Evolutionary conservation across 192 early-diverging fungal genomes (phyloP).

Genomic region (Coemansia brasiliensis): DNA sequence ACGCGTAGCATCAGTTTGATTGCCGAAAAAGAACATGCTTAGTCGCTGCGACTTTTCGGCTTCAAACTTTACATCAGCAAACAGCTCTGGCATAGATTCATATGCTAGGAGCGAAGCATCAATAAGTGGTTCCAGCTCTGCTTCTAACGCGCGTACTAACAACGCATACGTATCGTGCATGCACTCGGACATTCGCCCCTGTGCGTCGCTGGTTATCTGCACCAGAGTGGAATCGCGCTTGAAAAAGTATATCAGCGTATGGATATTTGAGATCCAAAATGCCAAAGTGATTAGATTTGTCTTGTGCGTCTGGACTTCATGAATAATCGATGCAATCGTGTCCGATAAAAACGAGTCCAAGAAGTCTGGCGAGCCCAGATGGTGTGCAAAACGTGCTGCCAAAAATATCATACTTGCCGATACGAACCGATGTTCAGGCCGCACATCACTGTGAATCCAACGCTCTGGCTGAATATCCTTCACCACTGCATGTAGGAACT

Average conservation of each 20-base stretch:
- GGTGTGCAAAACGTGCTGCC: slow-evolving; percentile 84
- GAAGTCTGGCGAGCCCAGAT: slow-evolving; percentile 72
- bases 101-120: slow-evolving; percentile 69
- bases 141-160: slow-evolving; percentile 65
- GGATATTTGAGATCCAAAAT: slow-evolving; percentile 86
- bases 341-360: slow-evolving; percentile 67
- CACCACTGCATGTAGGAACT: slow-evolving; percentile 74
- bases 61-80: slow-evolving; percentile 51
- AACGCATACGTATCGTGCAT: slow-evolving; percentile 69
- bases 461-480: slow-evolving; percentile 64
- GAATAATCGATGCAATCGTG: slow-evolving; percentile 60
- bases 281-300: slow-evolving; percentile 64
- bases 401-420: slow-evolving; percentile 88
- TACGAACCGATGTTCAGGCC: slow-evolving; percentile 60
- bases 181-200: slow-evolving; percentile 80
- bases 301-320: slow-evolving; percentile 48
- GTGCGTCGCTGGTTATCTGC: slow-evolving; percentile 66
- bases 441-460: slow-evolving; percentile 38
- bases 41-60: slow-evolving; percentile 41
- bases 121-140: slow-evolving; percentile 65
- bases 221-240: slow-evolving; percentile 81
- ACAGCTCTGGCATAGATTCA: slow-evolving; percentile 68
- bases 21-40: slow-evolving; percentile 53
- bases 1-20: slow-evolving; percentile 14
- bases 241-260: slow-evolving; percentile 81